Conservation (phyloP, 192 early-diverging fungal genomes). For the Geosiphon pyriformis region DNA sequence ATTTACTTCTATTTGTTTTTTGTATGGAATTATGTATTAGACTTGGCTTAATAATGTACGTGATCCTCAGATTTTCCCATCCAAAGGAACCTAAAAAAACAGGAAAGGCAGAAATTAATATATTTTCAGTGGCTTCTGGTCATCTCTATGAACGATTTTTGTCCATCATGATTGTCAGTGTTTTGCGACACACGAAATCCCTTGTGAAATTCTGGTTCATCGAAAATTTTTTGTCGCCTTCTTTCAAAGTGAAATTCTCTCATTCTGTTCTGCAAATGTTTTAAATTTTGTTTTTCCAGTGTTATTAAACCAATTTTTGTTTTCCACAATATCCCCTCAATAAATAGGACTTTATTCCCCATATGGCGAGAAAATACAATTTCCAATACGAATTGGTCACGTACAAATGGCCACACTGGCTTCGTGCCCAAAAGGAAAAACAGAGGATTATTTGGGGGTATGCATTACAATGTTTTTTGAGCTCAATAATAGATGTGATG, state of each 20-base stretch:
- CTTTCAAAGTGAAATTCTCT: constrained; percentile 72
- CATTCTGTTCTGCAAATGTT: neutral
- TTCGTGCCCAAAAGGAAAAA: constrained; percentile 86
- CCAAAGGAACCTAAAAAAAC: constrained; percentile 22
- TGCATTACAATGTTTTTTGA: too few species aligned
- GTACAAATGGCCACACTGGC: constrained; percentile 98
- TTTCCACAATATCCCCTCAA: neutral
- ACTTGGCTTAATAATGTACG: too few species aligned
- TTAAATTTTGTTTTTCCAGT: neutral
- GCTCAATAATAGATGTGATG: too few species aligned
- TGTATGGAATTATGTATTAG: too few species aligned
- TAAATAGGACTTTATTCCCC: constrained; percentile 75
- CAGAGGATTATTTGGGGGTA: constrained; percentile 96
- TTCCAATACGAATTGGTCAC: constrained; percentile 97
- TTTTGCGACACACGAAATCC: constrained; percentile 80
- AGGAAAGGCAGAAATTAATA: constrained; percentile 68
- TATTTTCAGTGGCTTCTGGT: constrained; percentile 97
- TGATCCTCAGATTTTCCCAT: constrained; percentile 19
- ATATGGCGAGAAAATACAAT: constrained; percentile 76
- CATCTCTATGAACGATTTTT: constrained; percentile 97
- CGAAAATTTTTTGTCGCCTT: constrained; percentile 94
- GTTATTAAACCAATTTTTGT: neutral
- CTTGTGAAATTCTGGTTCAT: constrained; percentile 99
- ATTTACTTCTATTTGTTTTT: neutral
- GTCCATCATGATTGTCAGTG: constrained; percentile 94